Base-by-base conservation (phyloP, 305 asterid genomes). In the Fraxinus floribunda region DNA sequence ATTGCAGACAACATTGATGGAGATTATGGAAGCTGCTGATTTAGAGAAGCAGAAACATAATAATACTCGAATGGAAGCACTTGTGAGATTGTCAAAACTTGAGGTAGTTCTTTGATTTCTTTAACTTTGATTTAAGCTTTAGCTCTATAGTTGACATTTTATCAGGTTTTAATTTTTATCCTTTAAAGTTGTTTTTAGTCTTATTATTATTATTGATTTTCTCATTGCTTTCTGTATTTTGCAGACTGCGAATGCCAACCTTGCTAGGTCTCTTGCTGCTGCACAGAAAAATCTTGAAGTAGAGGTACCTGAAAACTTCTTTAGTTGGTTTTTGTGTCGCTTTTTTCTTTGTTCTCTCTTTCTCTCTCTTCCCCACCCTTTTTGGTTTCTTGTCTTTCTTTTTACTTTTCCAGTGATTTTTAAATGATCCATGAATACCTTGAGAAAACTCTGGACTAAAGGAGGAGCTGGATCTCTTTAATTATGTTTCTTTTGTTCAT, bases 11-110 rank as follows among this genome's bases (percentile, higher is more conserved):
- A 91, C 97, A 62, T 92, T 91, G 97, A 93, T 95, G 96, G 98
- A 94, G 89, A 88, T 87, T 85, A 92, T 95, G 98, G 97, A 94
- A 82, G 98, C 99, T 79, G 99, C 90, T 86, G 99, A 95, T 52
- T 77, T 91, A 70, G 99, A 94, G 91, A 94, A 94, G 92, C 97
- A 90, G 88, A 95, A 93, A 79, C 99, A 95, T 86, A 94, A 95
- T 78, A 86, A 88, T 87, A 95, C 99, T 77, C 95, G 99, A 82
- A 95, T 94, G 98, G 97, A 94, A 87, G 94, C 92, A 86, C 91
- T 94, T 36, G 77, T 93, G 29, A 93, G 92, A 78, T 85, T 95
- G 83, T 91, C 97, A 32, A 93, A 91, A 84, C 94, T 92, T 80
- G 99, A 95, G 97, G 99, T 93, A 75, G 26, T 79, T 36, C 80